phyloP scores from a whole-genome alignment of 148 eudicot species.

The Chenopodium berlandieri region DNA sequence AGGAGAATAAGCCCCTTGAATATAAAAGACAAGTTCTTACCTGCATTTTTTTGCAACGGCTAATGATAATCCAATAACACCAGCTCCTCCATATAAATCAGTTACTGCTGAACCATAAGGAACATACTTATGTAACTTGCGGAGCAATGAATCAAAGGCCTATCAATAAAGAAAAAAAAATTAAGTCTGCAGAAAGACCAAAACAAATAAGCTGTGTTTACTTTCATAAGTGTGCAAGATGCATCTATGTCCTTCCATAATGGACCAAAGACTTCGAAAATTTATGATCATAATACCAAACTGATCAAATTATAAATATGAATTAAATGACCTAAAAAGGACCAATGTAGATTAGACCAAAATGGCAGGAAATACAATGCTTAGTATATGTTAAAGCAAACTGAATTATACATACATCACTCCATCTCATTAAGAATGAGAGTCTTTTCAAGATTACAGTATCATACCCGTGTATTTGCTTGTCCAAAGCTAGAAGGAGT shows the following conservation, averaged over 20 bases:
- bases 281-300: background rate
- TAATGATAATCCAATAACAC: slow-evolving; percentile 95
- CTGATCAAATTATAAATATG: background rate
- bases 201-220: background rate
- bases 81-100: slow-evolving; percentile 98
- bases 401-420: background rate
- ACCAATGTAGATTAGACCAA: background rate
- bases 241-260: background rate
- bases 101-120: slow-evolving; percentile 79
- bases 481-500: slow-evolving; percentile 96
- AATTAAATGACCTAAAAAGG: background rate
- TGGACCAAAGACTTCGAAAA: background rate
- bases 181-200: background rate
- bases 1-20: background rate
- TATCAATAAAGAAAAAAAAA: slow-evolving; percentile 21
- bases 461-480: slow-evolving; percentile 85
- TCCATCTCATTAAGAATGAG: background rate
- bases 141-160: slow-evolving; percentile 95
- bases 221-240: background rate
- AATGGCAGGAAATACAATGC: background rate
- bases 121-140: slow-evolving; percentile 80
- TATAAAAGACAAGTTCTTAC: slow-evolving; percentile 26
- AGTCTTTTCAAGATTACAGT: background rate
- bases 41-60: slow-evolving; percentile 86
- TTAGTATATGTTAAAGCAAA: background rate